A percentile compares a stretch with the other conserved stretches of the same genome.
These are phyloP conservation scores for Rhodotorula paludigena DNA, from an alignment of 768 basidiomycete genomes.

Conservation along the genomic window DNA sequence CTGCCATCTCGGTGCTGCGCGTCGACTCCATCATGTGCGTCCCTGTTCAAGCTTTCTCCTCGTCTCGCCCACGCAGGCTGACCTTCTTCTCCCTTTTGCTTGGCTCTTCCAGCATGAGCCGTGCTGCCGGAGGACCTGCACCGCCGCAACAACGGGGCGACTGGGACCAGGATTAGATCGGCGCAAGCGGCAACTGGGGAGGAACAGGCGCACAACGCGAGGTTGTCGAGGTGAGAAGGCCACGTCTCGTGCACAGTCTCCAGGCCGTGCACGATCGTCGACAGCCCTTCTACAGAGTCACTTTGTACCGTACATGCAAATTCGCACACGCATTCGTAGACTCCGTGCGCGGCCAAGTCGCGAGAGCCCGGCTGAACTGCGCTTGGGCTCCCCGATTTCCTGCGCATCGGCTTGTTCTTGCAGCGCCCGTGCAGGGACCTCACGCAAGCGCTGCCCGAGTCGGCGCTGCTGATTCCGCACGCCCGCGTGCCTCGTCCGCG, in stretches of 20 bases:
- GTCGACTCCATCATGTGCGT: conserved; percentile 85
- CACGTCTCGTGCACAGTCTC: too few species aligned
- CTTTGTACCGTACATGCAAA: not conserved
- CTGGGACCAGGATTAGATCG: conserved; percentile 43
- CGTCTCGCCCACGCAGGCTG: not conserved
- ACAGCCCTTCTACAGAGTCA: too few species aligned
- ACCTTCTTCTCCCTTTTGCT: not conserved
- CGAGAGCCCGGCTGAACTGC: too few species aligned
- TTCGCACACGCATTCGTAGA: not conserved
- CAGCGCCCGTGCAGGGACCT: too few species aligned
- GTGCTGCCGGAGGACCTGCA: conserved; percentile 40
- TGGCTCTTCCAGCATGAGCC: conserved; percentile 34
- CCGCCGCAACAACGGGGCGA: conserved; percentile 45
- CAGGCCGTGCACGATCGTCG: too few species aligned
- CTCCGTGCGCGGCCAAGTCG: too few species aligned
- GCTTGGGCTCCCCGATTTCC: too few species aligned
- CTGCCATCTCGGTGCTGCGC: conserved; percentile 79
- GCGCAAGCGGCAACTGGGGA: not conserved
- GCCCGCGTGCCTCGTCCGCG: too few species aligned
- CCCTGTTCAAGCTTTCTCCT: not conserved
- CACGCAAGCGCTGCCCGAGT: too few species aligned
- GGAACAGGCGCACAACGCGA: not conserved
- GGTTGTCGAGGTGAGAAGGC: too few species aligned
- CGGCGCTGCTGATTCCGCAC: too few species aligned
- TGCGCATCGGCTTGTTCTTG: too few species aligned